Evolutionary conservation across 2,329 filamentous ascomycete genomes (phyloP), one percentile per base, ranked within the genome.

Genomic region (Colletotrichum liriopes): DNA sequence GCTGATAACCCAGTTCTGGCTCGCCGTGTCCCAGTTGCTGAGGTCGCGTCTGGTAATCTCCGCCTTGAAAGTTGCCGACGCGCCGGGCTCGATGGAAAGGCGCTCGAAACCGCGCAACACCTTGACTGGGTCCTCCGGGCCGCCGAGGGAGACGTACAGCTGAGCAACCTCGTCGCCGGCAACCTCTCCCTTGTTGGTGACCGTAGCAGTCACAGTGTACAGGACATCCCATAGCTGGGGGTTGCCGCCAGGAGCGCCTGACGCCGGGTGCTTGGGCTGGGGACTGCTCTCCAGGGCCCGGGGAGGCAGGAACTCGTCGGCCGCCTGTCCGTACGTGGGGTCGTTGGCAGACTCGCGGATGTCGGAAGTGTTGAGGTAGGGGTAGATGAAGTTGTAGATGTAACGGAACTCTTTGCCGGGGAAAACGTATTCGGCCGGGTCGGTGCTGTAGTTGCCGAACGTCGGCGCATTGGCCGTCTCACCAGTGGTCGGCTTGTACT

Each of bases 1-100:
- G 11, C 83, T 86, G n/a, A 90, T 77, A 56, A 94, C 89, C 95
- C 96, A 98, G 85, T 98, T 92, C 86, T 98, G 95, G n/a, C 84
- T 80, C 1, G 79, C 86, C 0, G 89, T 85, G 76, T 98, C 94
- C 95, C 96, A 98, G 84, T 95, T 96, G 80, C 92, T 94, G 67
- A 98, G 76, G 78, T 98, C 96, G 68, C 94, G 91, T 49, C 95
- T 89, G 7, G 91, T 95, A 67, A 98, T 82, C 20, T 91, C 88
- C 0, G 90, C 91, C 0, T 81, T 86, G 85, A 96, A 97, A 2
- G 86, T 89, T 4, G 84, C 86, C 63, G 87, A 90, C 81, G 90
- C 81, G n/a, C 94, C 94, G 0, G 94, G 88, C 5, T 88, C 85
- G 74, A 98, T 91, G 61, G 86, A 87, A 71, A 98, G 82, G 58